Conservation (phyloP, 2,329 filamentous ascomycete genomes). For the Xylaria polymorpha region DNA sequence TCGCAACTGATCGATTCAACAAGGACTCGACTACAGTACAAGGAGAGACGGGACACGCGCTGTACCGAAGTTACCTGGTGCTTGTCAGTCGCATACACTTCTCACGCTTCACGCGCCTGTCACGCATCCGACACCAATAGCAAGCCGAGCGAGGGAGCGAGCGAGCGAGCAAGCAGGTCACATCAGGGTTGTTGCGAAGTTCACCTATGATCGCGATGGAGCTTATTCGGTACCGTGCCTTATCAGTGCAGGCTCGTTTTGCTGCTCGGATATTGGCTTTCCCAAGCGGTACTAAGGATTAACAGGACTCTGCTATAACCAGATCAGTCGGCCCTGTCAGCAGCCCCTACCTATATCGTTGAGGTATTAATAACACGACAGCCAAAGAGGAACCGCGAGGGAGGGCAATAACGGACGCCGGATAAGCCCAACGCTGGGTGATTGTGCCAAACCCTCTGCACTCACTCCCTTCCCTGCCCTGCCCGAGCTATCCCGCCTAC, state of each 20-base stretch:
- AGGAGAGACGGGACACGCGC: slow-evolving; percentile 17
- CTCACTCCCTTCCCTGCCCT: slow-evolving; percentile 4
- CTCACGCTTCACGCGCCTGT: slow-evolving; percentile 28
- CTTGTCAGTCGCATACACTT: slow-evolving; percentile 14
- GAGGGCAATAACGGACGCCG: slow-evolving; percentile 26
- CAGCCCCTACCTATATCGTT: slow-evolving; percentile 36
- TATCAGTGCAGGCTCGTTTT: slow-evolving; percentile 25
- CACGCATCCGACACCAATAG: slow-evolving; percentile 26
- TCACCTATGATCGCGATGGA: slow-evolving; percentile 16
- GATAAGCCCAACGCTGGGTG: slow-evolving; percentile 30
- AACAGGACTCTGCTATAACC: slow-evolving; percentile 31
- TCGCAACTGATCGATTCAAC: neutral
- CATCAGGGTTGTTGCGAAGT: slow-evolving; percentile 14
- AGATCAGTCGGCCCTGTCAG: slow-evolving; percentile 32
- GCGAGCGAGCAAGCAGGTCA: slow-evolving; percentile 10
- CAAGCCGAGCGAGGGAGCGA: slow-evolving; percentile 10
- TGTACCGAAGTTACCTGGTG: slow-evolving; percentile 19
- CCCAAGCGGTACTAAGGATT: slow-evolving; percentile 23
- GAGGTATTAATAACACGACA: slow-evolving; percentile 35
- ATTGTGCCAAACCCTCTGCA: slow-evolving; percentile 24
- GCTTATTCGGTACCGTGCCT: slow-evolving; percentile 26
- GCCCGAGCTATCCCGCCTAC: slow-evolving; percentile 18
- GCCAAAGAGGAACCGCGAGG: slow-evolving; percentile 24
- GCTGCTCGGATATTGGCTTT: slow-evolving; percentile 26
- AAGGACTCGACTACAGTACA: neutral